These are phyloP conservation scores for Gnomoniopsis sp. DNA, from an alignment of 2,329 filamentous ascomycete species.

Conservation along the genomic window DNA sequence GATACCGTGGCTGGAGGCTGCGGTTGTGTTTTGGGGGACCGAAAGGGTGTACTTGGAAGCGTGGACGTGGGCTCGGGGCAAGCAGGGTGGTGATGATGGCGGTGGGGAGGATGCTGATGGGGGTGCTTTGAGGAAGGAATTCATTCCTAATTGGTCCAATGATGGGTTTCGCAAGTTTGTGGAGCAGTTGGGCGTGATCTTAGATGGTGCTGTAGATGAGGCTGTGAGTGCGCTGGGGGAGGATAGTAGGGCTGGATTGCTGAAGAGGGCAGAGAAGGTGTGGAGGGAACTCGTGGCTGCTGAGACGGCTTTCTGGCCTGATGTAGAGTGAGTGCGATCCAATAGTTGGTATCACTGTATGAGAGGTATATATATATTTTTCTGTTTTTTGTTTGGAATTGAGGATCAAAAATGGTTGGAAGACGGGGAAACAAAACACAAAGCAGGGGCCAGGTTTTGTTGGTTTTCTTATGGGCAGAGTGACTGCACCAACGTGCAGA, in stretches of 20 bases:
- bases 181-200: conserved; percentile 46
- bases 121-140: conserved; percentile 59
- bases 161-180: conserved; percentile 59
- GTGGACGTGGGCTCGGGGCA: conserved; percentile 50
- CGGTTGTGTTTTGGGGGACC: conserved; percentile 74
- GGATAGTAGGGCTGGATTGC: conserved; percentile 31
- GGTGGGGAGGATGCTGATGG: conserved; percentile 54
- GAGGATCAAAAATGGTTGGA: too few relatives aligned
- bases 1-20: conserved; percentile 59
- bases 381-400: background rate
- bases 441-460: too few relatives aligned
- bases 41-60: conserved; percentile 62
- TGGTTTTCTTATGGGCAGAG: too few relatives aligned
- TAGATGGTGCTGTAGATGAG: conserved; percentile 49
- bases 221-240: conserved; percentile 30
- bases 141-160: conserved; percentile 68
- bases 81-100: conserved; percentile 25
- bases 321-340: conserved; percentile 21
- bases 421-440: too few relatives aligned
- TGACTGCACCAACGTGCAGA: too few relatives aligned
- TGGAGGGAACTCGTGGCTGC: conserved; percentile 51
- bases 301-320: conserved; percentile 59
- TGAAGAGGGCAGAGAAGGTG: conserved; percentile 38
- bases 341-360: background rate
- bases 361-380: background rate